phyloP scores from a whole-genome alignment of 2,329 filamentous ascomycete species.

The Claviceps monticola region DNA sequence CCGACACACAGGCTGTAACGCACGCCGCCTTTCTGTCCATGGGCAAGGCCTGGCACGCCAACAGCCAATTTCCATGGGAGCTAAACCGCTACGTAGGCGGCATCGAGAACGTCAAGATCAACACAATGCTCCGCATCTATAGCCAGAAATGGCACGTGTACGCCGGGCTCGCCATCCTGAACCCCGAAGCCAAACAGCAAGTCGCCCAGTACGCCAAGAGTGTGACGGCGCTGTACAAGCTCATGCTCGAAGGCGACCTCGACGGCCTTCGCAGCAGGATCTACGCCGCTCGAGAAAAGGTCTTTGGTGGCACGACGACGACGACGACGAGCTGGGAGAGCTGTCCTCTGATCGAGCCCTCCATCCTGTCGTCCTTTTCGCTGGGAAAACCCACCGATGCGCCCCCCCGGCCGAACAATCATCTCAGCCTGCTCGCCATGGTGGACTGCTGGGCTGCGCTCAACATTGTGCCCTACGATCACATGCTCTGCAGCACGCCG shows the following conservation, averaged over 20 bases:
- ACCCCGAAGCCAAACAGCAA: slow-evolving; percentile 81
- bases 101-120: slow-evolving; percentile 99
- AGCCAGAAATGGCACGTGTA: slow-evolving; percentile 99
- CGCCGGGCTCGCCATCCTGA: slow-evolving; percentile 89
- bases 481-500: slow-evolving; percentile 98
- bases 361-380: slow-evolving; percentile 78
- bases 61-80: slow-evolving; percentile 94
- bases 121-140: slow-evolving; percentile 93
- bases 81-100: slow-evolving; percentile 89
- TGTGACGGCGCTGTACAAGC: slow-evolving; percentile 88
- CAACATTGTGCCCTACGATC: slow-evolving; percentile 90
- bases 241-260: slow-evolving; percentile 80
- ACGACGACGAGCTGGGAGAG: slow-evolving; percentile 47
- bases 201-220: slow-evolving; percentile 88
- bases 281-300: slow-evolving; percentile 48
- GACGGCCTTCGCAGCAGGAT: slow-evolving; percentile 63
- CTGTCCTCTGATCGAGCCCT: slow-evolving; percentile 62
- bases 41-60: slow-evolving; percentile 95
- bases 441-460: slow-evolving; percentile 97
- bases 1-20: slow-evolving; percentile 94
- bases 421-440: slow-evolving; percentile 86
- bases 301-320: slow-evolving; percentile 49
- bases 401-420: slow-evolving; percentile 65
- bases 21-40: slow-evolving; percentile 95
- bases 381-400: slow-evolving; percentile 54